Conservation (phyloP, 306 rosid genomes). For the Malus fusca region DNA sequence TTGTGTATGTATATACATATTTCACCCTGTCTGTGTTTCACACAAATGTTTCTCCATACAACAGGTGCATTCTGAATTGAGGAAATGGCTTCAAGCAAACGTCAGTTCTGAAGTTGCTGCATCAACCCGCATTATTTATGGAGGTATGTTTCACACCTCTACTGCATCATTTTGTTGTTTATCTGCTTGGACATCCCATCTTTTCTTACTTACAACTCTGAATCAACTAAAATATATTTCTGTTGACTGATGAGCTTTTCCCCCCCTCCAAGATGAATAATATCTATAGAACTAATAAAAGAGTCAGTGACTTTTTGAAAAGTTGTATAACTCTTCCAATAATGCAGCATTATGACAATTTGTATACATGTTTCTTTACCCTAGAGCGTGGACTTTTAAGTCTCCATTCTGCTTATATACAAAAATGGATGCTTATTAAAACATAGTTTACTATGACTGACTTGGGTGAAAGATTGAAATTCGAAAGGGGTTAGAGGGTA, state of each 20-base stretch:
- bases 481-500: neutral
- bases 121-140: slow-evolving; percentile 33
- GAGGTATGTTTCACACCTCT: slow-evolving; percentile 16
- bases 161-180: neutral
- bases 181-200: neutral
- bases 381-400: neutral
- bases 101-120: slow-evolving; percentile 36
- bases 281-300: neutral
- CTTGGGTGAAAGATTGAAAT: neutral
- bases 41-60: neutral
- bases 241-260: neutral
- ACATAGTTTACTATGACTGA: neutral
- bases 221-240: neutral
- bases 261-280: neutral
- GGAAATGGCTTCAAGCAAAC: slow-evolving; percentile 38
- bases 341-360: neutral
- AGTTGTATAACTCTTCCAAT: neutral
- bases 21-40: neutral
- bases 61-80: slow-evolving; percentile 36
- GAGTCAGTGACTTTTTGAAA: neutral
- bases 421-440: neutral
- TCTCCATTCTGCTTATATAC: neutral
- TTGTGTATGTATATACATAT: neutral
- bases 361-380: neutral
- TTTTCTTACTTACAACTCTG: neutral